Base-by-base conservation (phyloP, 1,139 yeast species). In the Eremothecium gossypii region DNA sequence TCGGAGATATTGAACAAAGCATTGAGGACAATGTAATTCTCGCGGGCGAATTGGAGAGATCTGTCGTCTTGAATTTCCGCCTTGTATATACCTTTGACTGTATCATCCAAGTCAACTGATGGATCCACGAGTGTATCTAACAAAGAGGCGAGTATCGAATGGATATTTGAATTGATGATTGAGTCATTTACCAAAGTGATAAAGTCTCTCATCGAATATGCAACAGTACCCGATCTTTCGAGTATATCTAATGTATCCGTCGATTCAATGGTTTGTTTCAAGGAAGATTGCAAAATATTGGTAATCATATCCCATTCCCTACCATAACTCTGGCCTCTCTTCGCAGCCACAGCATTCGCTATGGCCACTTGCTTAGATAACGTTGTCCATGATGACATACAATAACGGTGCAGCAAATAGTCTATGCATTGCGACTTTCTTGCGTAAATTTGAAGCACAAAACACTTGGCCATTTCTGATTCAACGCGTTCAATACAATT, bases 1-100 rank as follows among this genome's bases (percentile, higher is more conserved):
- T 57, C 61, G 4, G 50, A 46, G 27, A 63, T 60, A 30, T 57
- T 48, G 40, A 60, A 52, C 30, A 61, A 41, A 8, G 62, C 51
- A 17, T 50, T 45, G 28, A 61, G 40, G 27, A 54, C 56, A 9
- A 49, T 49, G 46, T 31, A 51, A 38, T 34, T 50, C 42, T 35
- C 51, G 26, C 37, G 45, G 30, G 33, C 52, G 28, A 37, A 44
- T 27, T 38, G 36, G 8, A 44, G 48, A 41, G 43, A 49, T 46
- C 40, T 49, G 48, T 40, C 40, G 45, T 42, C 27, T 45, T 40
- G 39, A 7, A 46, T 39, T 41, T 50, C 29, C 36, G 49, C 33
- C 46, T 46, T 42, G 42, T 42, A 40, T 46, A 45, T 26, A 50
- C 41, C 32, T 45, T 45, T 26, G 42, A 36, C 46, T 47, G 41